Evolutionary conservation across 495 filamentous ascomycete species (phyloP).

Genomic region (Xylaria grammica): DNA sequence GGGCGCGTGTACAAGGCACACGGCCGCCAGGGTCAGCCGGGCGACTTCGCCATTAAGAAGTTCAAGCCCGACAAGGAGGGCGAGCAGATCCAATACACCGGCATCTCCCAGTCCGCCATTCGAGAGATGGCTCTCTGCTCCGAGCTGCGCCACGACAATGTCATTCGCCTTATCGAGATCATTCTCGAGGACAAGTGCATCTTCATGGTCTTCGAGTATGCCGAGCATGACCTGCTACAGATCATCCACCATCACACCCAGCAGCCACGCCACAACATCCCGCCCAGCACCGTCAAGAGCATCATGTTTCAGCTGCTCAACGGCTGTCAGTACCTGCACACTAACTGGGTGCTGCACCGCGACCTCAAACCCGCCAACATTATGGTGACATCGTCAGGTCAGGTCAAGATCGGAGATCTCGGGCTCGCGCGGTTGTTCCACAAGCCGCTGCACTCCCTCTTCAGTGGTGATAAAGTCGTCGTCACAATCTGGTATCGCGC

Average conservation of each 20-base stretch:
- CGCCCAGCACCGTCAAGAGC: constrained; percentile 83
- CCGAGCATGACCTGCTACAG: constrained; percentile 94
- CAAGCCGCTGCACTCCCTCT: constrained; percentile 89
- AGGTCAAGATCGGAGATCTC: constrained; percentile 92
- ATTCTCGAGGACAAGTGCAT: constrained; percentile 99
- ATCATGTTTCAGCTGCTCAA: constrained; percentile 95
- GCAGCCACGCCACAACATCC: constrained; percentile 83
- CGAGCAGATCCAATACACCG: constrained; percentile 90
- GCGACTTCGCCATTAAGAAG: constrained; percentile 98
- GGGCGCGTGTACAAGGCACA: constrained; percentile 96
- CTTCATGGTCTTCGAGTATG: constrained; percentile 99
- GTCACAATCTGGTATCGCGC: constrained; percentile 99
- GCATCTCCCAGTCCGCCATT: constrained; percentile 95
- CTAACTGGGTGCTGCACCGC: constrained; percentile 96
- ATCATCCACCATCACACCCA: constrained; percentile 98
- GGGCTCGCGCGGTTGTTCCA: constrained; percentile 91
- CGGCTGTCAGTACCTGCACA: constrained; percentile 91
- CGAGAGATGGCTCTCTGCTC: constrained; percentile 99
- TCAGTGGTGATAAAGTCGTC: constrained; percentile 95
- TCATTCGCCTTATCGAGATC: constrained; percentile 92
- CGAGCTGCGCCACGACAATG: constrained; percentile 85
- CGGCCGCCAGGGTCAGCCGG: constrained; percentile 69
- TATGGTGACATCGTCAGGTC: constrained; percentile 89
- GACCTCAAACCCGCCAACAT: constrained; percentile 99
- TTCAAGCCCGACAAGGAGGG: constrained; percentile 99